phyloP scores from a whole-genome alignment of 2,329 filamentous ascomycete species.

The Ceratocystis eucalypticola region DNA sequence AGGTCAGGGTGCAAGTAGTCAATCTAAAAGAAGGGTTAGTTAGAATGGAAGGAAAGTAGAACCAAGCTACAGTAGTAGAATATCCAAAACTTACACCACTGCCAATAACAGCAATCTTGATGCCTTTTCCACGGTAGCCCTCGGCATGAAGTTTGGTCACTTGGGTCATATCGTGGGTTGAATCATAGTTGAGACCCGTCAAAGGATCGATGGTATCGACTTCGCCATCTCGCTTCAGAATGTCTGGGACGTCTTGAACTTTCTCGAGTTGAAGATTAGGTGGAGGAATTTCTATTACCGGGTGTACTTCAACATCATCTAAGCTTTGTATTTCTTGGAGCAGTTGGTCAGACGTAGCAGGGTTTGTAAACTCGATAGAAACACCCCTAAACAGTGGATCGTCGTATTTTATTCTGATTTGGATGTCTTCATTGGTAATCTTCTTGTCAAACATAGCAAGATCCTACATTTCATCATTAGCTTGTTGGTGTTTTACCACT shows the following conservation, averaged over 20 bases:
- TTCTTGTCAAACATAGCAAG: conserved; percentile 29
- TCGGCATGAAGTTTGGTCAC: conserved; percentile 38
- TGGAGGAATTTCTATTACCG: conserved; percentile 33
- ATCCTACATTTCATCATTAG: conserved; percentile 27
- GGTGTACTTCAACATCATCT: conserved; percentile 37
- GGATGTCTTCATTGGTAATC: conserved; percentile 29
- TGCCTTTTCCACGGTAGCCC: conserved; percentile 37
- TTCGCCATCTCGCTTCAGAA: background rate
- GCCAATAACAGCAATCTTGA: conserved; percentile 42
- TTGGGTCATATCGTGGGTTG: conserved; percentile 44
- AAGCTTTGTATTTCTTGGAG: conserved; percentile 31
- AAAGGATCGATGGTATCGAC: conserved; percentile 1
- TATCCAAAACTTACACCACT: conserved; percentile 34
- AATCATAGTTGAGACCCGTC: conserved; percentile 24
- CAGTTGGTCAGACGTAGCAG: conserved; percentile 32
- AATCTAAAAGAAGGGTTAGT: conserved; percentile 27
- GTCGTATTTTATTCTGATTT: conserved; percentile 35
- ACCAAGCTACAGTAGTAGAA: background rate
- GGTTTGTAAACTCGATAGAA: conserved; percentile 39
- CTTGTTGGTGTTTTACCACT: background rate
- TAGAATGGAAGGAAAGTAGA: background rate
- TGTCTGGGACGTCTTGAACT: background rate
- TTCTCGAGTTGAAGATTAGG: conserved; percentile 29
- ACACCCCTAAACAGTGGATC: conserved; percentile 41
- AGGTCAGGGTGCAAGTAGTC: conserved; percentile 52